Evolutionary conservation across 148 eudicot species (phyloP), one percentile per base, ranked within the genome.

Genomic region (Nepenthes gracilis): DNA sequence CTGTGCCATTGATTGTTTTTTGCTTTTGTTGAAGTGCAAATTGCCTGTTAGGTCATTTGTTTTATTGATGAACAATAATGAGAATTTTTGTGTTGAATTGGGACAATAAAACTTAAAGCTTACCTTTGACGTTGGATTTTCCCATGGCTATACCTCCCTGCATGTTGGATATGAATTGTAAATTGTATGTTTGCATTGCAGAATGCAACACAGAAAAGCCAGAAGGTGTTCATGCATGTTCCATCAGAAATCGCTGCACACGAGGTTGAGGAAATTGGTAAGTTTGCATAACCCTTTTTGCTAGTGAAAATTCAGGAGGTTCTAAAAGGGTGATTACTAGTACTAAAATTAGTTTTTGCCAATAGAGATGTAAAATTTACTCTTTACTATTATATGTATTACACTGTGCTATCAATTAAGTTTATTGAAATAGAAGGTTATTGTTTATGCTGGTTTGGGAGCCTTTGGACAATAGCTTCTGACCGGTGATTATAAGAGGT

Each of bases 261-360:
- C 73, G 96, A 93, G 70, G 99, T 93, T 62, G 99, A 93, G 72
- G 99, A 93, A 78, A 93, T 93, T 34, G 99, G 97, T 93, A 78
- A 11, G 75, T 48, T 67, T 59, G 47, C 63, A 15, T 12, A 5
- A 2, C 34, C 15, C 6, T 56, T 15, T 3, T 51, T 2, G 11
- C 4, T 52, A 12, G 55, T 12, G 1, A n/a, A n/a, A n/a, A 12
- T 32, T 52, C n/a, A 12, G 2, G 14, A 32, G 2, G 32, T 52
- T 52, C 23, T 12, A 23, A 14, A 52, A 2, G 8, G 45, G 45
- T 54, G 34, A 12, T 38, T 7, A 12, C 52, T 51, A 32, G 32
- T 34, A 8, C 8, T 8, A 3, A 40, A 40, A 40, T 40, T 40
- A 3, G 4, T 40, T 0, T 56, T 56, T 5, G 15, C 3, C 23